Evolutionary conservation across 768 basidiomycete genomes (phyloP).

Genomic region (Pleurotus tuber-regium): DNA sequence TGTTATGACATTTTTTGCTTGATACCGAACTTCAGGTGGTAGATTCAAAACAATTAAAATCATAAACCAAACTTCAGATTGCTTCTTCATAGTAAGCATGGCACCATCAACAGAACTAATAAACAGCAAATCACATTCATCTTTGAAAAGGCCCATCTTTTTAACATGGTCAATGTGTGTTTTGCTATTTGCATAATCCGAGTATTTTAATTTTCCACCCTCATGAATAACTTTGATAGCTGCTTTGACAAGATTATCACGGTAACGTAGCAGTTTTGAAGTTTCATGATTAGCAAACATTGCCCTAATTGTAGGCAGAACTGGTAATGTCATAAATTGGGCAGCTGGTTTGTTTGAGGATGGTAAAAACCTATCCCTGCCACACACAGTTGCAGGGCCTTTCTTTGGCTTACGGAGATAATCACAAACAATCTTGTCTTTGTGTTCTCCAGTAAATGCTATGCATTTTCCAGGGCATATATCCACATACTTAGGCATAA

Average conservation of each 20-base stretch:
- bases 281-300: conserved; percentile 26
- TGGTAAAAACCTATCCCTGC: not conserved
- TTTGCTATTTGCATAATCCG: conserved; percentile 24
- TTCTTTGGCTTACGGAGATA: conserved; percentile 15
- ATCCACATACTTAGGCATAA: conserved; percentile 17
- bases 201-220: conserved; percentile 16
- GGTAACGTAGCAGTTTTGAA: conserved; percentile 19
- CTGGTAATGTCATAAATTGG: conserved; percentile 20
- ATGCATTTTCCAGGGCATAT: conserved; percentile 25
- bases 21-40: conserved; percentile 19
- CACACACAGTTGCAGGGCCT: conserved; percentile 15
- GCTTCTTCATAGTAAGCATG: conserved; percentile 31
- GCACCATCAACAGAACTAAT: conserved; percentile 27
- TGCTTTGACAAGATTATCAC: conserved; percentile 20
- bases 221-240: conserved; percentile 18
- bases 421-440: conserved; percentile 12
- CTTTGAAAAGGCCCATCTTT: conserved; percentile 21
- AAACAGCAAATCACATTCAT: conserved; percentile 21
- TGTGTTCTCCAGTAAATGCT: conserved; percentile 22
- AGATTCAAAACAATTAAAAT: conserved; percentile 22
- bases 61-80: conserved; percentile 25
- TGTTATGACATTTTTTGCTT: conserved; percentile 18
- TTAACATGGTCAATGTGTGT: conserved; percentile 20
- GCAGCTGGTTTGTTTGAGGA: conserved; percentile 17
- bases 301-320: conserved; percentile 23